These are phyloP conservation scores for Paramecium bursaria DNA, from an alignment of 73 alveolate species.

Conservation along the genomic window DNA sequence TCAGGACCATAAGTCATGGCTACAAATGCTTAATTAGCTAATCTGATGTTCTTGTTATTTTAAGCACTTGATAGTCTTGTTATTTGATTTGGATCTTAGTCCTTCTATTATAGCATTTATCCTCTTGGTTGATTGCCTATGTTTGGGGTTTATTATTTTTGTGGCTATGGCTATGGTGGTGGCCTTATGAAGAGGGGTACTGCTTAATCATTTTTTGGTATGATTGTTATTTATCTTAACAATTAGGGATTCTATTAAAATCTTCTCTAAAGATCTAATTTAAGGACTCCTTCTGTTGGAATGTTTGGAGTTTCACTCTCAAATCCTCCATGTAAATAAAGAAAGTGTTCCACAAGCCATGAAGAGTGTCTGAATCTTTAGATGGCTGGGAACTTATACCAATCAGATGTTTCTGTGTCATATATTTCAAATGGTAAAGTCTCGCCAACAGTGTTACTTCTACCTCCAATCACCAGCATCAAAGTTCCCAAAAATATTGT, in stretches of 20 bases:
- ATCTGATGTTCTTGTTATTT: slow-evolving; percentile 71
- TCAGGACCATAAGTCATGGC: slow-evolving; percentile 75
- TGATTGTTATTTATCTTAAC: slow-evolving; percentile 74
- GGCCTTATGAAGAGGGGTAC: slow-evolving; percentile 28
- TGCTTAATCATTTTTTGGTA: neutral
- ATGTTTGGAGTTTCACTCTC: slow-evolving; percentile 92
- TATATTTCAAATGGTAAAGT: slow-evolving; percentile 93
- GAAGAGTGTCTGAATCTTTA: slow-evolving; percentile 93
- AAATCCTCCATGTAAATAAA: slow-evolving; percentile 95
- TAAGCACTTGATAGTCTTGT: slow-evolving; percentile 10
- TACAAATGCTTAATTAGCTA: slow-evolving; percentile 76
- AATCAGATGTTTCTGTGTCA: slow-evolving; percentile 97
- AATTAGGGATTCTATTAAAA: slow-evolving; percentile 77
- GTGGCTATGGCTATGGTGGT: too few relatives aligned
- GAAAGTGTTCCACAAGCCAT: slow-evolving; percentile 73
- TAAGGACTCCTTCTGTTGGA: slow-evolving; percentile 87
- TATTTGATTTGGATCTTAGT: slow-evolving; percentile 36
- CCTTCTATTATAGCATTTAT: neutral
- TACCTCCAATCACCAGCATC: slow-evolving; percentile 96
- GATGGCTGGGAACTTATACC: slow-evolving; percentile 86
- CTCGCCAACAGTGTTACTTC: slow-evolving; percentile 90
- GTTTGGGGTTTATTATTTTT: too few relatives aligned
- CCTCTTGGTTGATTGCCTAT: too few relatives aligned
- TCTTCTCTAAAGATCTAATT: slow-evolving; percentile 79
- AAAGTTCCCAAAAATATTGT: slow-evolving; percentile 90